Percentiles rank a stretch among this genome's conserved stretches.
phyloP scores from a whole-genome alignment of 768 basidiomycete genomes.

The Omphalotus guepiniiformis region DNA sequence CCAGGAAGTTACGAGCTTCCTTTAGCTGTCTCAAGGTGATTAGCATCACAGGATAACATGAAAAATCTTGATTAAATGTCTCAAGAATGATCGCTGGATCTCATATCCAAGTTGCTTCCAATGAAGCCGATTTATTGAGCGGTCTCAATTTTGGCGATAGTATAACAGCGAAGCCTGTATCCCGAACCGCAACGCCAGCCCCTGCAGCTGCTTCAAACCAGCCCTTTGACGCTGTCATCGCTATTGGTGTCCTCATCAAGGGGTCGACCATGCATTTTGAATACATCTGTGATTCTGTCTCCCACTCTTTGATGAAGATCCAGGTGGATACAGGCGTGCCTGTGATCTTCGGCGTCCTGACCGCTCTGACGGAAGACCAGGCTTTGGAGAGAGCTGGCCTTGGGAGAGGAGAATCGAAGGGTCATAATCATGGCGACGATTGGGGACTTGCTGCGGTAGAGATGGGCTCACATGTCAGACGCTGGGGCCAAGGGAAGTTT shows the following conservation, averaged over 20 bases:
- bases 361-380: slow-evolving; percentile 89
- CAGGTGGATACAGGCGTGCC: slow-evolving; percentile 93
- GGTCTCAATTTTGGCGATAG: slow-evolving; percentile 46
- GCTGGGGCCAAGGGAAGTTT: slow-evolving; percentile 73
- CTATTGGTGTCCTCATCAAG: slow-evolving; percentile 97
- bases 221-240: slow-evolving; percentile 94
- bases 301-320: slow-evolving; percentile 91
- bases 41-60: not conserved
- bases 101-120: slow-evolving; percentile 72
- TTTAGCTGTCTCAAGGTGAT: slow-evolving; percentile 79
- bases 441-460: slow-evolving; percentile 98
- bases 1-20: slow-evolving; percentile 97
- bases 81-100: slow-evolving; percentile 85
- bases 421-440: slow-evolving; percentile 97
- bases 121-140: slow-evolving; percentile 76
- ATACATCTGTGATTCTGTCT: slow-evolving; percentile 93
- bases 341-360: slow-evolving; percentile 95
- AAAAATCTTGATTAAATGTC: slow-evolving; percentile 9
- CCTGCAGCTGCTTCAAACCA: slow-evolving; percentile 38
- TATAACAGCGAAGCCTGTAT: slow-evolving; percentile 29
- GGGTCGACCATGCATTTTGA: slow-evolving; percentile 99
- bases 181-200: slow-evolving; percentile 52
- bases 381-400: slow-evolving; percentile 93
- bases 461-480: slow-evolving; percentile 66
- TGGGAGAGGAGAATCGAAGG: slow-evolving; percentile 60